These are phyloP conservation scores for Parachaetomium inaequale DNA, from an alignment of 495 filamentous ascomycete genomes.

Conservation along the genomic window DNA sequence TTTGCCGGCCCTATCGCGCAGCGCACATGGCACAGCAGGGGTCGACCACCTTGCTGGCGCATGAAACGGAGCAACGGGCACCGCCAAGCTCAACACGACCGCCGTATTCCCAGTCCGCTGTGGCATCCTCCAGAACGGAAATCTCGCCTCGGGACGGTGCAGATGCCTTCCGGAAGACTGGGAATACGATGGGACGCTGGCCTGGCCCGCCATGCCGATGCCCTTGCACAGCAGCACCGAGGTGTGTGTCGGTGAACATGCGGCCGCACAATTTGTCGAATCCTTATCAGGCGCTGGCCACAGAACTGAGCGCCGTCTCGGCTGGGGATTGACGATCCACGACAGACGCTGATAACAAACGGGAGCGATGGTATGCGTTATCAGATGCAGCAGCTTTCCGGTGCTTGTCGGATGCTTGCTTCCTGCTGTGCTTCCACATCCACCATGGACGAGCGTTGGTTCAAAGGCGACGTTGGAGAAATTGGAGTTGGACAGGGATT, in stretches of 20 bases:
- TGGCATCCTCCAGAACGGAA: background rate
- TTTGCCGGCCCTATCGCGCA: constrained; percentile 33
- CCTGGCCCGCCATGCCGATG: background rate
- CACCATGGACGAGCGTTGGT: background rate
- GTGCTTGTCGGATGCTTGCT: background rate
- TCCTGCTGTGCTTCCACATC: constrained; percentile 4
- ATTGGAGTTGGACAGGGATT: constrained; percentile 17
- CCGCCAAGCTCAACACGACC: constrained; percentile 8
- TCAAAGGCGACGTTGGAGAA: constrained; percentile 20
- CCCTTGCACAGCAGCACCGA: constrained; percentile 9
- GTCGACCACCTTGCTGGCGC: constrained; percentile 15
- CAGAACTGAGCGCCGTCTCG: background rate
- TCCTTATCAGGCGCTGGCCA: constrained; percentile 1
- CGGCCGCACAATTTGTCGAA: background rate
- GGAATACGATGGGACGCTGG: constrained; percentile 7
- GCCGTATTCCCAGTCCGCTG: background rate
- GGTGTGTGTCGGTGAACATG: constrained; percentile 11
- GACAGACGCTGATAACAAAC: constrained; percentile 7
- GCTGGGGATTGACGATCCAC: background rate
- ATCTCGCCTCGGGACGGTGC: constrained; percentile 3
- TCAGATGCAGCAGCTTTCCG: constrained; percentile 9
- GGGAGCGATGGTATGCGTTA: background rate
- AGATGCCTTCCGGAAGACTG: background rate
- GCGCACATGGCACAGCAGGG: constrained; percentile 33
- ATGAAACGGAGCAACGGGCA: constrained; percentile 22